These are phyloP conservation scores for Mucor piriformis DNA, from an alignment of 371 early-diverging fungal genomes.

Conservation along the genomic window DNA sequence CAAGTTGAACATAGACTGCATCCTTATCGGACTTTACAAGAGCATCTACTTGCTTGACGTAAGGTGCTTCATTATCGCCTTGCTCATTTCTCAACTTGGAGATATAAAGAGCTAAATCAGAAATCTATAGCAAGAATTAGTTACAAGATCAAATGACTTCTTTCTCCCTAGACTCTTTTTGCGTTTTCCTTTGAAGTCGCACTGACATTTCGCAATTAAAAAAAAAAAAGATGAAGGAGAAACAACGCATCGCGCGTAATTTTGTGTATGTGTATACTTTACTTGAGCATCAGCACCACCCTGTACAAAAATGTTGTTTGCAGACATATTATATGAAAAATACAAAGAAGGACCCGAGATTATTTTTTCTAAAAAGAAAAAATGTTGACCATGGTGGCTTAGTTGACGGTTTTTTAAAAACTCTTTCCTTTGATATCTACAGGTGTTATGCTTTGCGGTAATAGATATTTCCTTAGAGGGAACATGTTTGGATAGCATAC, in stretches of 20 bases:
- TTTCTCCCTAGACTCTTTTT: not conserved
- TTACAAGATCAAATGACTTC: too few relatives aligned
- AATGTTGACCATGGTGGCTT: too few relatives aligned
- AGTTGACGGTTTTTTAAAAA: too few relatives aligned
- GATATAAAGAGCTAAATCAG: slow-evolving; percentile 62
- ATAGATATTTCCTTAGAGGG: too few relatives aligned
- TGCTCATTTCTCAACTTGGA: slow-evolving; percentile 60
- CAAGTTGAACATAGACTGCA: slow-evolving; percentile 60
- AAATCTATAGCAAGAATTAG: slow-evolving; percentile 40
- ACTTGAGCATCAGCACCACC: slow-evolving; percentile 30
- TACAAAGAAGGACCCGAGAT: too few relatives aligned
- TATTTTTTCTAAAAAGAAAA: too few relatives aligned
- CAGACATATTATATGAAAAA: slow-evolving; percentile 13
- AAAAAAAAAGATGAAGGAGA: not conserved
- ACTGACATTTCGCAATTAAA: not conserved
- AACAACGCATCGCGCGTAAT: not conserved
- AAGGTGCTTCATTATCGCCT: slow-evolving; percentile 51
- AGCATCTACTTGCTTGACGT: slow-evolving; percentile 51
- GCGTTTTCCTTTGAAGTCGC: not conserved
- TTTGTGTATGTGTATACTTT: slow-evolving; percentile 8
- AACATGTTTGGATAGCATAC: too few relatives aligned
- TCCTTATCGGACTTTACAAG: slow-evolving; percentile 64
- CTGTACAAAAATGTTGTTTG: slow-evolving; percentile 30
- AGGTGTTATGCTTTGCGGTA: too few relatives aligned
- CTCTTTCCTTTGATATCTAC: too few relatives aligned